A percentile compares a stretch with the other conserved stretches of the same genome.
These are phyloP conservation scores for Diaporthe sp. DNA, from an alignment of 2,329 filamentous ascomycete genomes.

Conservation along the genomic window DNA sequence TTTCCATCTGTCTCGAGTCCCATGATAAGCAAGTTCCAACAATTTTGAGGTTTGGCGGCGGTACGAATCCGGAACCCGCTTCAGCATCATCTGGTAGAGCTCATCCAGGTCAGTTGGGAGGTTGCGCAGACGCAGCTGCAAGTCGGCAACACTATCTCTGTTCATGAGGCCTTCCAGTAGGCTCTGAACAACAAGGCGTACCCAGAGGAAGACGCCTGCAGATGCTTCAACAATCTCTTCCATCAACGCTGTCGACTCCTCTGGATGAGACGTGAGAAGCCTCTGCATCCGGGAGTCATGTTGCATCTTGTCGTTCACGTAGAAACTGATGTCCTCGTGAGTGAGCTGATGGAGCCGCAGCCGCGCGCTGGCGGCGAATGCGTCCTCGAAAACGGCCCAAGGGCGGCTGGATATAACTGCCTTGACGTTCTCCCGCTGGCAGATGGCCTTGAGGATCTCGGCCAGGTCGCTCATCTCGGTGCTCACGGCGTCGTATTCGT, in stretches of 20 bases:
- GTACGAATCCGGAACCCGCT: not conserved
- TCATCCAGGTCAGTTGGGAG: slow-evolving; percentile 8
- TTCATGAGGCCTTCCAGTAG: not conserved
- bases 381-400: not conserved
- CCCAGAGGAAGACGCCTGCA: slow-evolving; percentile 1
- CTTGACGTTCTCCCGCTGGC: slow-evolving; percentile 1
- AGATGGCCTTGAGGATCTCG: not conserved
- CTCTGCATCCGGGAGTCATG: not conserved
- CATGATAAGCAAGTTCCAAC: not conserved
- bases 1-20: slow-evolving; percentile 5
- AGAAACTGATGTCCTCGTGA: slow-evolving; percentile 4
- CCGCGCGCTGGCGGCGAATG: not conserved
- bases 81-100: not conserved
- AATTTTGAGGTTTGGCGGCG: not conserved
- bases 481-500: not conserved
- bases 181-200: not conserved
- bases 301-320: not conserved
- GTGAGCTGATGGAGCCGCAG: not conserved
- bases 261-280: not conserved
- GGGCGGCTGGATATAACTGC: not conserved
- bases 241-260: not conserved
- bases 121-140: not conserved
- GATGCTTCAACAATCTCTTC: slow-evolving; percentile 11
- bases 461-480: not conserved
- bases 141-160: not conserved